Conservation (phyloP, 208 protist species). For the Leishmania aethiopica region DNA sequence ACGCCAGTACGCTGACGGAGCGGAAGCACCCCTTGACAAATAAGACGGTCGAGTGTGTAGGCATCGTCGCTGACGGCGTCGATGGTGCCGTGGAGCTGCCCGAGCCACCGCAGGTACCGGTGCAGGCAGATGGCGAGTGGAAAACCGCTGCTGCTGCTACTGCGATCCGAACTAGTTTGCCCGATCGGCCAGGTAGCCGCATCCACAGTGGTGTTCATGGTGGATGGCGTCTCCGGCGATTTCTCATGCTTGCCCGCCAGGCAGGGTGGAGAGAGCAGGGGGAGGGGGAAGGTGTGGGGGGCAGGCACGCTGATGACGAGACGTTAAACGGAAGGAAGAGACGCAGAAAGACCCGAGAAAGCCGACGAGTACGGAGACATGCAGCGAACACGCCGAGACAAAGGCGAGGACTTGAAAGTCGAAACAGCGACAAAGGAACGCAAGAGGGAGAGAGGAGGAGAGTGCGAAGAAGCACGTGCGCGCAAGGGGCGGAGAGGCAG, state of each 20-base stretch:
- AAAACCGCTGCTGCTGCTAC: background rate
- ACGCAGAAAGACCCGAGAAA: background rate
- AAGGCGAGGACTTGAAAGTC: background rate
- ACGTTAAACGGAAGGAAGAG: background rate
- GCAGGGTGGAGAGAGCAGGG: background rate
- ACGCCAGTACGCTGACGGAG: slow-evolving; percentile 23
- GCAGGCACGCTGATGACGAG: background rate
- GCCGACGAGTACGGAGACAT: background rate
- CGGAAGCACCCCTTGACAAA: slow-evolving; percentile 19
- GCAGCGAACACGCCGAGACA: background rate
- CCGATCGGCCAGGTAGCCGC: background rate
- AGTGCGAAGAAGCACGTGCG: background rate
- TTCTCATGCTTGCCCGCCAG: background rate
- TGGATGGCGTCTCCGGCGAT: background rate
- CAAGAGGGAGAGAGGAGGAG: background rate
- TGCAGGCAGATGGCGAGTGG: slow-evolving; percentile 13
- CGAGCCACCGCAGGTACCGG: slow-evolving; percentile 27
- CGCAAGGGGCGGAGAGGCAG: background rate
- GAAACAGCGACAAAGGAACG: no score
- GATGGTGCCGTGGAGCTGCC: slow-evolving; percentile 19
- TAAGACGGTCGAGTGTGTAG: slow-evolving; percentile 30
- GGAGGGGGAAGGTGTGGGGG: background rate
- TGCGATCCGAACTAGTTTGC: background rate
- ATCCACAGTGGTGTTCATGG: background rate
- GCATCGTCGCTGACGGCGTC: slow-evolving; percentile 32